Base-by-base conservation (phyloP, 2,329 filamentous ascomycete species). In the Rhinocladiella similis region DNA sequence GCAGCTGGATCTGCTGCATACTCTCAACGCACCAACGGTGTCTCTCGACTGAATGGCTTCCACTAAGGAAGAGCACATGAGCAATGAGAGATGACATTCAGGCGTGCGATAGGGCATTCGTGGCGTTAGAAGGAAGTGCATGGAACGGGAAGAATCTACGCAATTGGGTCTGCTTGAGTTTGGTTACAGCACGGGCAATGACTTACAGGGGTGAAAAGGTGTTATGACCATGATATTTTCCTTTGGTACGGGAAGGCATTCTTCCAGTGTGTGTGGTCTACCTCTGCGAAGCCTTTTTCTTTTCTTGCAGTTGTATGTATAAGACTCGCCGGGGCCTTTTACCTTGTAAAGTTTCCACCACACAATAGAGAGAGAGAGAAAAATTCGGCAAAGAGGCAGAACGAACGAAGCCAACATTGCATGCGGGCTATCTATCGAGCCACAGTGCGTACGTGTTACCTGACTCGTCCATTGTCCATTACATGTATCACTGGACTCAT, bases 1-100 rank as follows among this genome's bases (percentile, higher is more conserved):
- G 78, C 77, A 16, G 75, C 78, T 19, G 73, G 75, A 53, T 80
- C 73, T 61, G 71, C 74, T 19, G 71, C 72, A 60, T 81, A 80
- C 65, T 77, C 77, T 16, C 75, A 75, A 39, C 74, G 77, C 43
- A 60, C 56, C 10, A 54, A 53, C 3, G 46, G 49, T 16, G 22
- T 50, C 3, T 41, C 54, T 3, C 68, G 67, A 58, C 63, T 68
- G 27, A 73, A 73, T 58, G 71, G 69, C 42, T 72, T 65, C 54
- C 72, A 75, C 63, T 78, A 67, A 73, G 53, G 20, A 7, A n/a
- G 20, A 5, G 6, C 14, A 35, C 33, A 39, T 18, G 10, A 22
- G 20, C 33, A 39, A 27, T 19, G 41, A 48, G 14, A 50, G 41
- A 27, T 29, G 47, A 19, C n/a, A 18, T 16, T 39, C 20, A 16